Percentiles rank a stretch among this genome's conserved stretches.
These are phyloP conservation scores for Aspergillus calidoustus DNA, from an alignment of 2,329 filamentous ascomycete genomes.

Conservation along the genomic window DNA sequence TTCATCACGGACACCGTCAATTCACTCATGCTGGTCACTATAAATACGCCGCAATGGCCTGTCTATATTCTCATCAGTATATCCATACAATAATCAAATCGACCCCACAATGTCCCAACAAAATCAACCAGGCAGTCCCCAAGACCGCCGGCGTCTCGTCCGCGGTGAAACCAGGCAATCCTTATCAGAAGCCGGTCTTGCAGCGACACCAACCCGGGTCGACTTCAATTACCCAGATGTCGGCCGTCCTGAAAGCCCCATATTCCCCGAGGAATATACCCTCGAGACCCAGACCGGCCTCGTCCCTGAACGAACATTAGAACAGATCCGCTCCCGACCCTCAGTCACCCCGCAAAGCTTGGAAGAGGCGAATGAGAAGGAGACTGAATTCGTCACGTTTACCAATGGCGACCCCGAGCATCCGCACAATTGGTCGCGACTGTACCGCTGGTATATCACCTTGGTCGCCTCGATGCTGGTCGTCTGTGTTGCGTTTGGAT, in stretches of 20 bases:
- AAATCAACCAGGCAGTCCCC: not conserved
- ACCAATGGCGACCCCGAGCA: conserved; percentile 70
- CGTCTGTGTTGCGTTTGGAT: conserved; percentile 70
- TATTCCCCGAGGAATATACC: conserved; percentile 23
- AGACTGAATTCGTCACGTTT: conserved; percentile 61
- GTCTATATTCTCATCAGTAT: not conserved
- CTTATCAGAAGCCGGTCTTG: conserved; percentile 29
- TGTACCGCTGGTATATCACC: conserved; percentile 78
- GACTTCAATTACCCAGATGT: conserved; percentile 39
- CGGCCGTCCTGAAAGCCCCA: conserved; percentile 14
- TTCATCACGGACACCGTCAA: not conserved
- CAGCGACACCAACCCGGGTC: conserved; percentile 26
- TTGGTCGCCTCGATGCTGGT: conserved; percentile 76
- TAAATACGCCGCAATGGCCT: not conserved
- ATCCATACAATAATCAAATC: not conserved
- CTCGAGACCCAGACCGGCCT: conserved; percentile 22
- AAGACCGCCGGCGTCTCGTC: not conserved
- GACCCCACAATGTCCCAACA: not conserved
- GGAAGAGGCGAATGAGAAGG: conserved; percentile 31
- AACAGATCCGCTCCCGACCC: conserved; percentile 16
- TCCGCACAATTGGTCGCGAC: conserved; percentile 78
- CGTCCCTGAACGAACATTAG: conserved; percentile 18
- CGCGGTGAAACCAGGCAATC: conserved; percentile 30
- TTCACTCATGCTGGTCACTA: not conserved
- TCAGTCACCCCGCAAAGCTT: conserved; percentile 22